Base-by-base conservation (phyloP, 495 filamentous ascomycete genomes). In the Gamarada debralockiae region DNA sequence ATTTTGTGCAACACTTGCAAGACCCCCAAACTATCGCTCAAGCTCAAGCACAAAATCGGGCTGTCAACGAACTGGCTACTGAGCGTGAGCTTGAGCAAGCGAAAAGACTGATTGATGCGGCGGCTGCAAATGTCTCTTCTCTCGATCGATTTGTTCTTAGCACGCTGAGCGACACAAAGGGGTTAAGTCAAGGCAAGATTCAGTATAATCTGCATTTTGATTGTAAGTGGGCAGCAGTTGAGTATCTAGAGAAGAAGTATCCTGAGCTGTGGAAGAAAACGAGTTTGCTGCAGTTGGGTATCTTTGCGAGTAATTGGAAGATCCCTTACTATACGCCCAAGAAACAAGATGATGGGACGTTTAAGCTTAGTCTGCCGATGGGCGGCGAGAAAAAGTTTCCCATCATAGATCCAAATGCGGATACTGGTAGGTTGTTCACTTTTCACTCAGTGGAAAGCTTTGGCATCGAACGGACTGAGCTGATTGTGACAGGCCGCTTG, bases 91-190 rank as follows among this genome's bases (percentile, higher is more conserved):
- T 55, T 7, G 15, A 24, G 21, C 56, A 52, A 18, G 47, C 39
- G n/a, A 51, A 50, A 43, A 79, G 75, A 41, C 67, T 77, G 17
- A 70, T 69, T 6, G 69, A 78, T 49, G 73, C 73, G 1, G 75
- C 72, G 12, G 74, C 76, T 9, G 73, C 73, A 1, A 75, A 73
- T 12, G 73, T 71, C 43, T 47, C 33, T 10, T 57, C 50, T 13
- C 59, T 80, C 13, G 68, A 78, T 41, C 62, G 75, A 25, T 67
- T 80, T 46, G 58, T 77, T 17, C 65, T 63, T 50, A 69, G 64
- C n/a, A 60, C 63, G 3, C 53, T 78, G 10, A 55, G 61, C 7
- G 61, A 71, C 56, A 58, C 61, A 25, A 65, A 27, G 0, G 65
- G 71, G 56, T 37, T 57, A 29, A 64, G 52, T 40, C 51, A 53